Base-by-base conservation (phyloP, 164 flowering plant genomes). In the Sextonia rubra region DNA sequence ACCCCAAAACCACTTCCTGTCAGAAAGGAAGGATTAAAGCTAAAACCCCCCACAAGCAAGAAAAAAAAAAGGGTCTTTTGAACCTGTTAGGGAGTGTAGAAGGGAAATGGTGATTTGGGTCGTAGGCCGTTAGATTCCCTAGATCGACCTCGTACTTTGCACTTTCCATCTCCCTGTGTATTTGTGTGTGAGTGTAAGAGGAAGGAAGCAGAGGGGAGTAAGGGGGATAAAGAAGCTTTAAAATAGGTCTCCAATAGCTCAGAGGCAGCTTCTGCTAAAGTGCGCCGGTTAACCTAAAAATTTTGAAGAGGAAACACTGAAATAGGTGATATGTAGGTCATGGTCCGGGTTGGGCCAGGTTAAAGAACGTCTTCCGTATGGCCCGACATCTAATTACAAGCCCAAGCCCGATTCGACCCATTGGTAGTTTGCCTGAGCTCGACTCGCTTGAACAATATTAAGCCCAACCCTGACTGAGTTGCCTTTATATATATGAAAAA, bases 81-180 rank as follows among this genome's bases (percentile, higher is more conserved):
- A 12, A 92, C 97, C 96, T 91, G 77, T 88, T 80, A 52, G 89
- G 61, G 2, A 91, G 88, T 1, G 75, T 29, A 66, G 91, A 80
- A 11, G 83, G 37, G 71, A 91, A 90, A 64, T 74, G 79, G 70
- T 87, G 90, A 73, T 73, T 79, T 12, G 85, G 85, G 77, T 94
- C 82, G 76, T 79, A 88, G 3, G 91, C 96, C 87, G 82, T 69
- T 32, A 94, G 88, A 77, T 90, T 81, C 0, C 97, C 98, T 60
- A 91, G 69, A 82, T 91, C 98, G 23, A 94, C 72, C 67, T 83
- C 79, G 71, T 63, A 75, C 47, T 47, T 65, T 27, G 27, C 64
- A 3, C 61, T 69, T 55, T 69, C 76, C 73, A 64, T 73, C 73
- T 69, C 75, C 49, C 61, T 52, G 22, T 69, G 20, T 4, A 12